These are phyloP conservation scores for Aspergillus carlsbadensis DNA, from an alignment of 495 filamentous ascomycete species.

Conservation along the genomic window DNA sequence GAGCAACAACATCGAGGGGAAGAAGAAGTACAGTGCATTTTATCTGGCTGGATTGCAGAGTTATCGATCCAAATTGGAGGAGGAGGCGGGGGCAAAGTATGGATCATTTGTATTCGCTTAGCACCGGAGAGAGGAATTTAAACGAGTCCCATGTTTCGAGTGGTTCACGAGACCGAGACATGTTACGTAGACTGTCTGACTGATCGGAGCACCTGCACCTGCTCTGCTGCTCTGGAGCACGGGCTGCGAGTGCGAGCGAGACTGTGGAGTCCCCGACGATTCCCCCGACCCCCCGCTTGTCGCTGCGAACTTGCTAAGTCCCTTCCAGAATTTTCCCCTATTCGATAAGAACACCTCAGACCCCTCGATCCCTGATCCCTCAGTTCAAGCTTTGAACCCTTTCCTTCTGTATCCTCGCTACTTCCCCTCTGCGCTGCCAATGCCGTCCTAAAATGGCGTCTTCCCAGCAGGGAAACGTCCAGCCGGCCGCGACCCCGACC, in stretches of 20 bases:
- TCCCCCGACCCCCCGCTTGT: too few species aligned
- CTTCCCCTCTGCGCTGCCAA: conserved; percentile 10
- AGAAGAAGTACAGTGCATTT: conserved; percentile 16
- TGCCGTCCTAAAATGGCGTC: conserved; percentile 38
- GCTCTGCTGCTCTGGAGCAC: neutral
- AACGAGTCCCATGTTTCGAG: too few species aligned
- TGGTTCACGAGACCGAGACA: too few species aligned
- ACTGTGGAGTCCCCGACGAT: neutral
- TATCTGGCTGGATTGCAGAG: conserved; percentile 18
- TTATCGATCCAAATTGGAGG: conserved; percentile 8
- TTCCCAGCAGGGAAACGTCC: conserved; percentile 30
- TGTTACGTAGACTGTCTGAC: too few species aligned
- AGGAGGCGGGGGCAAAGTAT: neutral
- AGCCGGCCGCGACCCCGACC: conserved; percentile 9
- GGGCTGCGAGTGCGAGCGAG: neutral
- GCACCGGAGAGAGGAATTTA: too few species aligned
- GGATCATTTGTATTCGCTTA: neutral
- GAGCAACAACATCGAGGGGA: conserved; percentile 42
- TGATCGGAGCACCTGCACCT: too few species aligned
- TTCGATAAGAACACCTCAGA: too few species aligned
- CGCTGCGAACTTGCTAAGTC: neutral
- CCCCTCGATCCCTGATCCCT: neutral
- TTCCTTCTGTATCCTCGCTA: neutral
- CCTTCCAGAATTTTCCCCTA: too few species aligned
- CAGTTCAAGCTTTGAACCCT: neutral